A percentile compares a stretch with the other conserved stretches of the same genome.
Evolutionary conservation across 2,329 filamentous ascomycete genomes (phyloP).

Genomic region (Arthrobotrys sphaeroides): DNA sequence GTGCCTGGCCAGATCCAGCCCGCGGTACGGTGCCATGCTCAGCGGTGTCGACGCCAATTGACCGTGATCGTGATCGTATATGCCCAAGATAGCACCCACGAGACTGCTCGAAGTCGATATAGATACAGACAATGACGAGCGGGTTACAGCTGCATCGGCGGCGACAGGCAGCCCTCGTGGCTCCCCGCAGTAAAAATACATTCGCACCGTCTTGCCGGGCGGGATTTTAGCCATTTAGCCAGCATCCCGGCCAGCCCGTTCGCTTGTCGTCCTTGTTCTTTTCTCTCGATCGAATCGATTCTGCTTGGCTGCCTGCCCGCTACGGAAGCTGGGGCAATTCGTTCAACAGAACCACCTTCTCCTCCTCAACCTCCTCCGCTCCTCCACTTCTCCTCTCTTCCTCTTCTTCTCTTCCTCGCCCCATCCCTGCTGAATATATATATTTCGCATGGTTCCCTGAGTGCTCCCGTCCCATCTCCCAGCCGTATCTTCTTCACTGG

Average conservation of each 20-base stretch:
- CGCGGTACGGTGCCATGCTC: too few species aligned
- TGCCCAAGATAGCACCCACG: constrained; percentile 20
- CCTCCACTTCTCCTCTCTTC: background rate
- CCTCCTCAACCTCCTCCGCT: background rate
- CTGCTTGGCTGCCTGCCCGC: constrained; percentile 4
- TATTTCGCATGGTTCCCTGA: constrained; percentile 22
- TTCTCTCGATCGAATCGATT: too few species aligned
- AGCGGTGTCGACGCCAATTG: background rate
- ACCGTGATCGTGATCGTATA: background rate
- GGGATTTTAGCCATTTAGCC: constrained; percentile 35
- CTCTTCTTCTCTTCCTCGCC: constrained; percentile 25
- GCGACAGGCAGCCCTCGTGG: background rate
- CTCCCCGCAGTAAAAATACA: background rate
- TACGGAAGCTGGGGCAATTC: constrained; percentile 4
- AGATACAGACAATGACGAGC: background rate
- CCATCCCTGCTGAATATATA: constrained; percentile 2
- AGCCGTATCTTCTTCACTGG: constrained; percentile 5
- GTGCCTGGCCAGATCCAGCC: background rate
- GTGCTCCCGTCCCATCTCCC: background rate
- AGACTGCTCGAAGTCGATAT: background rate
- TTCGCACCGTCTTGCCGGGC: constrained; percentile 25
- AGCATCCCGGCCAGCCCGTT: constrained; percentile 23
- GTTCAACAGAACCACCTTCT: background rate
- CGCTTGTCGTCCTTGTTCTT: constrained; percentile 13
- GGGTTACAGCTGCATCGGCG: background rate